Evolutionary conservation across 148 eudicot species (phyloP).

Genomic region (Rhododendron ovatum): DNA sequence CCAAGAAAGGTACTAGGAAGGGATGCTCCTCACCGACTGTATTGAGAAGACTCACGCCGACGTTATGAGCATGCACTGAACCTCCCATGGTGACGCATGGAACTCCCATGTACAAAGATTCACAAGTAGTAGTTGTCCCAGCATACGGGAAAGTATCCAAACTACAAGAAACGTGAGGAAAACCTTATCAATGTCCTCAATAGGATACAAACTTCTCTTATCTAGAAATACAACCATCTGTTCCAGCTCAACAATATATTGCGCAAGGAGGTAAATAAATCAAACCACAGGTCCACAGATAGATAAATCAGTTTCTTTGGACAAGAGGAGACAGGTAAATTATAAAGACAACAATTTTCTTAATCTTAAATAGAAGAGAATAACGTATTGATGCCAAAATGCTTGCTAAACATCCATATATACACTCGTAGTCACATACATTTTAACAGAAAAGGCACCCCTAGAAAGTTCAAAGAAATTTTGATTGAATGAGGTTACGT

Average conservation of each 20-base stretch:
- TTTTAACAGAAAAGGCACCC: background rate
- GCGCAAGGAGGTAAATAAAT: background rate
- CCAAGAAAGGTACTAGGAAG: background rate
- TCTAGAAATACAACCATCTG: background rate
- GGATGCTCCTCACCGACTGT: slow-evolving; percentile 64
- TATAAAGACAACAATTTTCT: background rate
- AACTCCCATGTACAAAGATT: slow-evolving; percentile 96
- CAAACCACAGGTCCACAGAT: background rate
- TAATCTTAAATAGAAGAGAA: background rate
- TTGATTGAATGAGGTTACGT: background rate
- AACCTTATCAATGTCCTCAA: slow-evolving; percentile 8
- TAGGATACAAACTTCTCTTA: background rate
- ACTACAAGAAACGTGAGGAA: slow-evolving; percentile 38
- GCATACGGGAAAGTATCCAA: slow-evolving; percentile 99
- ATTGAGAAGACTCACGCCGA: slow-evolving; percentile 92
- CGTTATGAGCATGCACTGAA: slow-evolving; percentile 95
- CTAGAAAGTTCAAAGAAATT: background rate
- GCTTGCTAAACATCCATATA: background rate
- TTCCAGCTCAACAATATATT: background rate
- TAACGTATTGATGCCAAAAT: background rate
- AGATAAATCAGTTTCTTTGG: background rate
- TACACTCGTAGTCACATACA: background rate
- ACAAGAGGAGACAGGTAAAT: background rate
- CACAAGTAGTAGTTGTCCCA: slow-evolving; percentile 98
- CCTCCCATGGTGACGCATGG: slow-evolving; percentile 97